phyloP scores from a whole-genome alignment of 2,329 filamentous ascomycete species.

The Monascus ruber region DNA sequence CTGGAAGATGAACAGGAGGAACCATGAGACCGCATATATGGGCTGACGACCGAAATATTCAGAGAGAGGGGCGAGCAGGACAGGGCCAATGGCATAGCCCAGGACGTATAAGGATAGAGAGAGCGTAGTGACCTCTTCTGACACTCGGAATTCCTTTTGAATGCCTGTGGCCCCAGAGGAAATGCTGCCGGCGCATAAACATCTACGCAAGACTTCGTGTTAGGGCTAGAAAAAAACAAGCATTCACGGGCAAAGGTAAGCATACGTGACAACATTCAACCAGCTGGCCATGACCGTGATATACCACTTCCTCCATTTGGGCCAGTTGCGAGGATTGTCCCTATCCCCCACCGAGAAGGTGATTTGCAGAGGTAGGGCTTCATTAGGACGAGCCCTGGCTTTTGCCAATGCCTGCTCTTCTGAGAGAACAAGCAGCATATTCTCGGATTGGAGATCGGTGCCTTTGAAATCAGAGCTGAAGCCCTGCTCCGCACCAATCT shows the following conservation, averaged over 20 bases:
- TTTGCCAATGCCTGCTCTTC: constrained; percentile 15
- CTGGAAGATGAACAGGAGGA: constrained; percentile 20
- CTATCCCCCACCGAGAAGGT: constrained; percentile 10
- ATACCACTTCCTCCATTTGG: constrained; percentile 29
- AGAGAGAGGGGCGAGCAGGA: constrained; percentile 21
- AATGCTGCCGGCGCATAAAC: constrained; percentile 17
- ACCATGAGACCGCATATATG: constrained; percentile 22
- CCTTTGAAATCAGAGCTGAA: no score
- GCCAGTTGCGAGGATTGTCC: constrained; percentile 33
- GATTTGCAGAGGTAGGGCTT: constrained; percentile 13
- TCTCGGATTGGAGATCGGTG: no score
- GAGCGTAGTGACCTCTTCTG: constrained; percentile 19
- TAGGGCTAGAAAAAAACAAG: background rate
- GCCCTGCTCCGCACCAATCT: no score
- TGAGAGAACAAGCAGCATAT: background rate
- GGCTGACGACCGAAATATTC: constrained; percentile 26
- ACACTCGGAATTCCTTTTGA: constrained; percentile 16
- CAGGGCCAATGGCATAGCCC: constrained; percentile 17
- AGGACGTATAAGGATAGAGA: constrained; percentile 21
- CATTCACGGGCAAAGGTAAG: background rate
- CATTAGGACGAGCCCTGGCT: constrained; percentile 12
- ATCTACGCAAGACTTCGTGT: constrained; percentile 5
- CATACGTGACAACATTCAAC: constrained; percentile 21
- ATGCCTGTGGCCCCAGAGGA: constrained; percentile 17
- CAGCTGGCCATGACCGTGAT: constrained; percentile 30